These are phyloP conservation scores for Yarrowia sp. DNA, from an alignment of 805 yeast genomes.

Conservation along the genomic window DNA sequence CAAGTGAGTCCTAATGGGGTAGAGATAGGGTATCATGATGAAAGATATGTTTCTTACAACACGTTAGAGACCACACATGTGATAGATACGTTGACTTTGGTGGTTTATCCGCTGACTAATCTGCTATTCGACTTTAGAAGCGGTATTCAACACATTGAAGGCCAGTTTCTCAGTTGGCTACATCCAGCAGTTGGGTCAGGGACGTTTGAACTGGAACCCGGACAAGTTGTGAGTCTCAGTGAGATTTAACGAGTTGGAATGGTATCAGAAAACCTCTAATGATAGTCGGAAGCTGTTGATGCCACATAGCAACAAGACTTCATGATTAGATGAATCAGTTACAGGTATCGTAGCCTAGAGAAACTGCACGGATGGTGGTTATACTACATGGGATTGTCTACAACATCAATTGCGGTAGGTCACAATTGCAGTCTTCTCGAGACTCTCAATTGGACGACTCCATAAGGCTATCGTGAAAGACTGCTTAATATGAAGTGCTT, in stretches of 20 bases:
- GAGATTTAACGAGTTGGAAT: not conserved
- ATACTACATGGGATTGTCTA: no score
- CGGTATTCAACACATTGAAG: constrained; percentile 2
- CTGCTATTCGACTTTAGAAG: constrained; percentile 1
- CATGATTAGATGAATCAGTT: no score
- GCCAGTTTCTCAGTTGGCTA: constrained; percentile 17
- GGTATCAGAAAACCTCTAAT: no score
- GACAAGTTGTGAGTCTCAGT: not conserved
- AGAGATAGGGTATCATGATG: constrained; percentile 24
- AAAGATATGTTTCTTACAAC: constrained; percentile 7
- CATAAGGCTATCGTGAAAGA: no score
- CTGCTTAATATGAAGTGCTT: no score
- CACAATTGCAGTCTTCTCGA: no score
- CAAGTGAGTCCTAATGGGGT: not conserved
- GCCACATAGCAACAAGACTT: no score
- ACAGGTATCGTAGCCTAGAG: no score
- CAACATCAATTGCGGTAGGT: no score
- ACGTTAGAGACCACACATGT: constrained; percentile 15
- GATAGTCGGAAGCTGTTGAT: no score
- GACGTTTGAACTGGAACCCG: not conserved
- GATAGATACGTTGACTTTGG: constrained; percentile 9
- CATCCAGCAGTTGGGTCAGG: constrained; percentile 10
- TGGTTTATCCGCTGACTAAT: not conserved
- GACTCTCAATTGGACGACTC: no score
- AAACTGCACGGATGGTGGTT: no score